A percentile compares a stretch with the other conserved stretches of the same genome.
Conservation (phyloP, 2,329 filamentous ascomycete species). For the Kalaharituber pfeilii region DNA sequence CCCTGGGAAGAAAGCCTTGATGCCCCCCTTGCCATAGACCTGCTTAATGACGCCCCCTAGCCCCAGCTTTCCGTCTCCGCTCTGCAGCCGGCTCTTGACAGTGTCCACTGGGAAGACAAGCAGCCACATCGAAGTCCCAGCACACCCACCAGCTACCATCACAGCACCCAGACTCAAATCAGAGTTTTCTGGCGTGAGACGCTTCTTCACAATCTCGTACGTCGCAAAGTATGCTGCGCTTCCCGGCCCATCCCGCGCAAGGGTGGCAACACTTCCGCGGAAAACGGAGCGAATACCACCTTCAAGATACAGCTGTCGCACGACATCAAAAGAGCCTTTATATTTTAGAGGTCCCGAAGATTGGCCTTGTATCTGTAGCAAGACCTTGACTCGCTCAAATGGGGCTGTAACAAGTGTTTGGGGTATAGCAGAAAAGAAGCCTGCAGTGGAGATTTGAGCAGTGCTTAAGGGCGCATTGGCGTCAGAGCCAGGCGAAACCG, state of each 20-base stretch:
- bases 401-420: constrained; percentile 98
- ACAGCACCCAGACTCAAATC: constrained; percentile 67
- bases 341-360: constrained; percentile 86
- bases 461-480: constrained; percentile 43
- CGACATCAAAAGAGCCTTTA: constrained; percentile 71
- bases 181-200: constrained; percentile 64
- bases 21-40: constrained; percentile 66
- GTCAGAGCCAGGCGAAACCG: constrained; percentile 47
- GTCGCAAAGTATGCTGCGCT: constrained; percentile 91
- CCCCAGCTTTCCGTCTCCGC: constrained; percentile 66
- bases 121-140: constrained; percentile 97
- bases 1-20: constrained; percentile 91
- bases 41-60: constrained; percentile 63
- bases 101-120: constrained; percentile 96
- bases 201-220: constrained; percentile 88
- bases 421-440: constrained; percentile 93
- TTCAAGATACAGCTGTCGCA: constrained; percentile 78
- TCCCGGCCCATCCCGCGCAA: constrained; percentile 84
- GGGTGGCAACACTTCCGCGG: constrained; percentile 73
- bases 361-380: constrained; percentile 92
- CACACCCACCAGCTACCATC: constrained; percentile 70
- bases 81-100: constrained; percentile 86
- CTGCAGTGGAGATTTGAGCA: constrained; percentile 73
- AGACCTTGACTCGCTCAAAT: constrained; percentile 96
- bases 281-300: constrained; percentile 85